Conservation (phyloP, 192 early-diverging fungal genomes). For the Coemansia sp. region DNA sequence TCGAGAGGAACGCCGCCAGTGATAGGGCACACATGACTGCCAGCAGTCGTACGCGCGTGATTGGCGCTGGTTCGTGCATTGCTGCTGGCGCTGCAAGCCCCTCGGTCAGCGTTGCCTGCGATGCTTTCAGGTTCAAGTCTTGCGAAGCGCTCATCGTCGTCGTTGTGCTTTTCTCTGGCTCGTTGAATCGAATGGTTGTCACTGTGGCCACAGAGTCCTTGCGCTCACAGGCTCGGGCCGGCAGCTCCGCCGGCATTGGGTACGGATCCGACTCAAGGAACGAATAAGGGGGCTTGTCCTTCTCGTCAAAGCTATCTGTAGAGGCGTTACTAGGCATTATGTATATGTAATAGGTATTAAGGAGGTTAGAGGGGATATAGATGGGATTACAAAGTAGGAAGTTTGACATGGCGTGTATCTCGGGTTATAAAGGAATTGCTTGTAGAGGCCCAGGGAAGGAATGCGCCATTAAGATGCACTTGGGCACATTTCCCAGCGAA, state of each 20-base stretch:
- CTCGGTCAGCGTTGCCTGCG: constrained; percentile 35
- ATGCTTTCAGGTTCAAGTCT: constrained; percentile 13
- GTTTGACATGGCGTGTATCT: neutral
- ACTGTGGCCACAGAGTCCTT: constrained; percentile 16
- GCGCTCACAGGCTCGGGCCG: constrained; percentile 7
- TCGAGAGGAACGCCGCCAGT: constrained; percentile 60
- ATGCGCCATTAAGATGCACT: neutral
- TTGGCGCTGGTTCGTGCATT: neutral
- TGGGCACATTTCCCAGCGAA: neutral
- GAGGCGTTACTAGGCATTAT: neutral
- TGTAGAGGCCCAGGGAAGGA: neutral
- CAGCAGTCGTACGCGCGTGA: constrained; percentile 30
- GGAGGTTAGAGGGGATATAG: neutral
- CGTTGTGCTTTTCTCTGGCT: neutral
- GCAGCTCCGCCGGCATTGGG: constrained; percentile 2
- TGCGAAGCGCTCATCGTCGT: neutral
- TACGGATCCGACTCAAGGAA: constrained; percentile 25
- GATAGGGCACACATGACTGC: constrained; percentile 23
- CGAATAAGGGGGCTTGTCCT: constrained; percentile 8
- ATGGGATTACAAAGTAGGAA: neutral
- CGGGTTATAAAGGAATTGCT: neutral
- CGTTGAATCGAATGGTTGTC: constrained; percentile 4
- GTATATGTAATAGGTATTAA: neutral
- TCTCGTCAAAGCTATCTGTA: constrained; percentile 1
- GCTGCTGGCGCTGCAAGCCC: neutral